Percentiles rank a stretch among this genome's conserved stretches.
Evolutionary conservation across 805 yeast species (phyloP).

Genomic region (Wickerhamiella nectarea): DNA sequence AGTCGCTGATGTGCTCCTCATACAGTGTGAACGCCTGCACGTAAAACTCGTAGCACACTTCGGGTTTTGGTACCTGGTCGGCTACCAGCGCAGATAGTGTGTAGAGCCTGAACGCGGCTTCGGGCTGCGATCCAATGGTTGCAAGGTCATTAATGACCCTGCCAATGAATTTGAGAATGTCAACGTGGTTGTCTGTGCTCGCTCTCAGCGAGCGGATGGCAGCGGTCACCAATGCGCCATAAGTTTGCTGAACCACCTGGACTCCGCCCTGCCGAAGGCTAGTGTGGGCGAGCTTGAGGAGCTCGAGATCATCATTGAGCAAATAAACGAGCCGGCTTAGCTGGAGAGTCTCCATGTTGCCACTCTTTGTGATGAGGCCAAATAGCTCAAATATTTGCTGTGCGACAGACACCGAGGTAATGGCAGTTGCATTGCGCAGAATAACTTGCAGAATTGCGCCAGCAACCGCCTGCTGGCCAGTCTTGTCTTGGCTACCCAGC

Average conservation of each 20-base stretch:
- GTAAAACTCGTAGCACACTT: conserved; percentile 73
- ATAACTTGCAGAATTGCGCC: conserved; percentile 47
- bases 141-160: conserved; percentile 52
- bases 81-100: conserved; percentile 61
- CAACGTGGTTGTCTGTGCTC: background rate
- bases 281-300: conserved; percentile 34
- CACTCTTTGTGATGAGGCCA: conserved; percentile 36
- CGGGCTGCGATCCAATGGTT: conserved; percentile 19
- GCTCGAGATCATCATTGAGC: conserved; percentile 35
- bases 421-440: conserved; percentile 29
- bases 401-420: conserved; percentile 36
- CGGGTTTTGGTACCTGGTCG: conserved; percentile 59
- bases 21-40: conserved; percentile 78
- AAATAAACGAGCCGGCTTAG: conserved; percentile 60
- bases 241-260: conserved; percentile 46
- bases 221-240: conserved; percentile 58
- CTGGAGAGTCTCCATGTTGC: conserved; percentile 22
- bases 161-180: conserved; percentile 59
- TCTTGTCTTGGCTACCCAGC: conserved; percentile 37
- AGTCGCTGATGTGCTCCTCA: conserved; percentile 49
- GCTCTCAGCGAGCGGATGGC: conserved; percentile 35
- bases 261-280: conserved; percentile 40
- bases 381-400: conserved; percentile 48
- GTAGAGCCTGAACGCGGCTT: conserved; percentile 32
- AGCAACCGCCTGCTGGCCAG: conserved; percentile 45